A percentile compares a stretch with the other conserved stretches of the same genome.
These are phyloP conservation scores for Naegleria gruberi DNA, from an alignment of 208 protist genomes.

Conservation along the genomic window DNA sequence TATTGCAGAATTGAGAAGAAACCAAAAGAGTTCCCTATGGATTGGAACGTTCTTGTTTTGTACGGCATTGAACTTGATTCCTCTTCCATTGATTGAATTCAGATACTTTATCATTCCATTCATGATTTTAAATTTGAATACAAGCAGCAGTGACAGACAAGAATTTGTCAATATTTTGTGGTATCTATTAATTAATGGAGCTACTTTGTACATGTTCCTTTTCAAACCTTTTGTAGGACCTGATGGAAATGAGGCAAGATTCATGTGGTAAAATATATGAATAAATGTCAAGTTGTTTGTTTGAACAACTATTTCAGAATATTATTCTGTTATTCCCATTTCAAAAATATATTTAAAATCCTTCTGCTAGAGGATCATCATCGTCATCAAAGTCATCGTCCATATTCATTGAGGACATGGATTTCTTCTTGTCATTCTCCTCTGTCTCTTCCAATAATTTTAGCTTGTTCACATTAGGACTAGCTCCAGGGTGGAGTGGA, in stretches of 20 bases:
- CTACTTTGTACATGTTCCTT: constrained; percentile 34
- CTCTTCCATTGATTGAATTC: constrained; percentile 30
- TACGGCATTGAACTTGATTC: background rate
- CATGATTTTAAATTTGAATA: constrained; percentile 24
- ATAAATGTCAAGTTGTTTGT: constrained; percentile 26
- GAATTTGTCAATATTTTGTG: constrained; percentile 10
- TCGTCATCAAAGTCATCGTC: background rate
- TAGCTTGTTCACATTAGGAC: background rate
- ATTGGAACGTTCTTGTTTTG: background rate
- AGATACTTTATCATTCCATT: constrained; percentile 38
- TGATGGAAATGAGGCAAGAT: constrained; percentile 32
- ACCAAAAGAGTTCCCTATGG: background rate
- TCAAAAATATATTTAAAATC: background rate
- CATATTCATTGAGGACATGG: background rate
- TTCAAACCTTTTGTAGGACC: constrained; percentile 33
- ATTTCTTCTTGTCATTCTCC: background rate
- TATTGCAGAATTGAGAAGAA: background rate
- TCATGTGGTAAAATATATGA: constrained; percentile 31
- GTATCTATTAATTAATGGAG: constrained; percentile 25
- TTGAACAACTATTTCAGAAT: too few species aligned
- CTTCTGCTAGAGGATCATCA: background rate
- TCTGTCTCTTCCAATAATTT: background rate
- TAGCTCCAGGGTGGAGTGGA: background rate
- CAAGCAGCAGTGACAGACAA: too few species aligned
- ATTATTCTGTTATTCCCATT: too few species aligned